Conservation (phyloP, 495 filamentous ascomycete genomes). For the Talaromyces wortmannii region DNA sequence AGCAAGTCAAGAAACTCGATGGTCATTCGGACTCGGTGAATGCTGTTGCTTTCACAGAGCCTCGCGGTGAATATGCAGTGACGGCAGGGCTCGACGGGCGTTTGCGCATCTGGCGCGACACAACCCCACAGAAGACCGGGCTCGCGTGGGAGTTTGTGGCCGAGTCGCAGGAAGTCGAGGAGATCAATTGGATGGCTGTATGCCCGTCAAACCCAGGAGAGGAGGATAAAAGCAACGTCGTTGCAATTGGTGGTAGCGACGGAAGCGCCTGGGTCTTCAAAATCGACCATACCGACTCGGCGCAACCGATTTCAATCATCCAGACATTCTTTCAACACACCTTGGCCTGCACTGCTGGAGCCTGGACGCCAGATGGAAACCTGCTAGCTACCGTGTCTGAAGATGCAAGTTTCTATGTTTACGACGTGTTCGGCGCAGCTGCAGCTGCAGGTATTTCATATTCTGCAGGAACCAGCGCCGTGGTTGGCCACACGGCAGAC, state of each 20-base stretch:
- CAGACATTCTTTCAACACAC: conserved; percentile 91
- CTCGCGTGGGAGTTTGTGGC: conserved; percentile 55
- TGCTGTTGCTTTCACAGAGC: conserved; percentile 74
- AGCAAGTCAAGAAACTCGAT: conserved; percentile 60
- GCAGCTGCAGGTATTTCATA: conserved; percentile 65
- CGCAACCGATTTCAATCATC: conserved; percentile 65
- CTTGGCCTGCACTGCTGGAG: conserved; percentile 76
- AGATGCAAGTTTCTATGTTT: conserved; percentile 83
- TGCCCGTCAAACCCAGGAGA: conserved; percentile 58
- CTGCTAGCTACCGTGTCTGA: conserved; percentile 86
- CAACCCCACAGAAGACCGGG: conserved; percentile 30
- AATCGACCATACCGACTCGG: conserved; percentile 57
- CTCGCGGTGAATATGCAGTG: conserved; percentile 74
- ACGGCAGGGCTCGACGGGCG: conserved; percentile 82
- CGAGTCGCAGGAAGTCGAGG: conserved; percentile 78
- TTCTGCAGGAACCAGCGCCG: conserved; percentile 58
- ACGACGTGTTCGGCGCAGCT: conserved; percentile 83
- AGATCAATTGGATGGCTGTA: conserved; percentile 83
- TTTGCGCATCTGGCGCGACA: conserved; percentile 47
- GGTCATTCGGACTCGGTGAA: conserved; percentile 91
- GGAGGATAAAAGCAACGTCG: conserved; percentile 63
- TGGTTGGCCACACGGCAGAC: conserved; percentile 71
- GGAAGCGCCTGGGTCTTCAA: conserved; percentile 93
- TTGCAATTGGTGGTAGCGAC: conserved; percentile 88
- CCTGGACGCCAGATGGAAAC: conserved; percentile 84